Conservation (phyloP, 2,329 filamentous ascomycete genomes). For the Truncatella angustata region DNA sequence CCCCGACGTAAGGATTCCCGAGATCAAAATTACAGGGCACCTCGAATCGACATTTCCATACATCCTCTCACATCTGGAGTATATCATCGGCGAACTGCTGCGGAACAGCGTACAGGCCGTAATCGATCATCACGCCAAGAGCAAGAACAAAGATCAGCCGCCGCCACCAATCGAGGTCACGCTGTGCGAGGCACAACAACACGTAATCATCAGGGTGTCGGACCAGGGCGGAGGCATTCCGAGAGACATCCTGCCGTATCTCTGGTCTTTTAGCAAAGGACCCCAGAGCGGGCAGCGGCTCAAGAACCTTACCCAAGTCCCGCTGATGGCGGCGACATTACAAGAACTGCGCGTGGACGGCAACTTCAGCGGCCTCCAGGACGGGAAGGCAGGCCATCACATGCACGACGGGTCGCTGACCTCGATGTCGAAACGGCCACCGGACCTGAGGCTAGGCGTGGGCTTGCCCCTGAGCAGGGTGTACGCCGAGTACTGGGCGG, state of each 20-base stretch:
- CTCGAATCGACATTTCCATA: constrained; percentile 91
- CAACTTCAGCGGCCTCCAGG: constrained; percentile 22
- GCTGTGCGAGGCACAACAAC: constrained; percentile 89
- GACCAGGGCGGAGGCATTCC: constrained; percentile 93
- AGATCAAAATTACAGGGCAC: constrained; percentile 82
- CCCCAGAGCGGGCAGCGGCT: constrained; percentile 74
- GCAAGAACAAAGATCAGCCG: constrained; percentile 26
- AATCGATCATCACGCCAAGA: constrained; percentile 64
- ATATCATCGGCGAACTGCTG: constrained; percentile 92
- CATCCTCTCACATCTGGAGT: constrained; percentile 93
- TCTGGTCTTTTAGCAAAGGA: constrained; percentile 97
- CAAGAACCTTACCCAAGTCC: constrained; percentile 83
- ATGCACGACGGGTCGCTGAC: constrained; percentile 65
- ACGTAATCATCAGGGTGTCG: constrained; percentile 94
- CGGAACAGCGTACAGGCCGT: constrained; percentile 94
- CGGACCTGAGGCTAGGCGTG: constrained; percentile 86
- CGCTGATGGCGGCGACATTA: constrained; percentile 88
- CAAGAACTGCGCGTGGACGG: constrained; percentile 69
- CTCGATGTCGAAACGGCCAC: constrained; percentile 77
- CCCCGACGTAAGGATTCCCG: constrained; percentile 67
- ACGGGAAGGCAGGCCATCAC: constrained; percentile 10
- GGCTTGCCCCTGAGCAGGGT: constrained; percentile 90
- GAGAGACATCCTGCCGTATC: constrained; percentile 76
- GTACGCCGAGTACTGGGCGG: constrained; percentile 98
- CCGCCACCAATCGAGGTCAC: constrained; percentile 90